Percentiles rank a stretch among this genome's conserved stretches.
These are phyloP conservation scores for Sclerotinia borealis DNA, from an alignment of 2,329 filamentous ascomycete genomes.

Conservation along the genomic window DNA sequence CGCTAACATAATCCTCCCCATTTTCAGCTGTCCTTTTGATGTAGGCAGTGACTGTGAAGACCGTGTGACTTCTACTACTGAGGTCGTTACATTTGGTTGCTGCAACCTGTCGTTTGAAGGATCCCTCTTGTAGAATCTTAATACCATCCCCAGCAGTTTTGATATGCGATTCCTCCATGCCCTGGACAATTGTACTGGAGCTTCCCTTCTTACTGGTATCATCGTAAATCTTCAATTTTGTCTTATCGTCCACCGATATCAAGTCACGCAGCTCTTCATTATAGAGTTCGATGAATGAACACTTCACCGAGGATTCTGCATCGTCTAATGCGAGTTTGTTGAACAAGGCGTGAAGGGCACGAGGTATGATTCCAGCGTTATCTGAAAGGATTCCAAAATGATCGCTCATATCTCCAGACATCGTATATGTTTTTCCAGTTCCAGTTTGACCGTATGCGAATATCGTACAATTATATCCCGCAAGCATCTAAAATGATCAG, in stretches of 20 bases:
- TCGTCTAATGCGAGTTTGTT: slow-evolving; percentile 73
- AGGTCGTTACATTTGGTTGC: slow-evolving; percentile 99
- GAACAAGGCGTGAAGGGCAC: slow-evolving; percentile 82
- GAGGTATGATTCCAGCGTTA: slow-evolving; percentile 89
- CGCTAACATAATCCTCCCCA: slow-evolving; percentile 83
- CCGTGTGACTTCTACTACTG: slow-evolving; percentile 92
- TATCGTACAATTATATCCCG: slow-evolving; percentile 95
- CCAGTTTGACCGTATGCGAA: slow-evolving; percentile 98
- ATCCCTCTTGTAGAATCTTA: slow-evolving; percentile 80
- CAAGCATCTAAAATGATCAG: slow-evolving; percentile 62
- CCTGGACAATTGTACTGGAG: slow-evolving; percentile 81
- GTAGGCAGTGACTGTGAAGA: slow-evolving; percentile 92
- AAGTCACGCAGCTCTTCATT: slow-evolving; percentile 95
- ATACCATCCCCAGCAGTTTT: slow-evolving; percentile 80
- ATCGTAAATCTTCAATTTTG: slow-evolving; percentile 93
- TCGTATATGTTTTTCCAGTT: slow-evolving; percentile 98
- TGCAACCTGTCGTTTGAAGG: slow-evolving; percentile 92
- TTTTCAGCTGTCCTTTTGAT: slow-evolving; percentile 75
- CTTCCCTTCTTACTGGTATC: slow-evolving; percentile 83
- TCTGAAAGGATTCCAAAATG: slow-evolving; percentile 81
- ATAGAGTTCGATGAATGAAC: slow-evolving; percentile 97
- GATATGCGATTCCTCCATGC: slow-evolving; percentile 96
- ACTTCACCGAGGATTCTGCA: slow-evolving; percentile 84
- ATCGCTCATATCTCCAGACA: slow-evolving; percentile 96
- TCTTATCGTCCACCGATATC: slow-evolving; percentile 71